Evolutionary conservation across 2,329 filamentous ascomycete species (phyloP).

Genomic region (Hypoxylon sp.): DNA sequence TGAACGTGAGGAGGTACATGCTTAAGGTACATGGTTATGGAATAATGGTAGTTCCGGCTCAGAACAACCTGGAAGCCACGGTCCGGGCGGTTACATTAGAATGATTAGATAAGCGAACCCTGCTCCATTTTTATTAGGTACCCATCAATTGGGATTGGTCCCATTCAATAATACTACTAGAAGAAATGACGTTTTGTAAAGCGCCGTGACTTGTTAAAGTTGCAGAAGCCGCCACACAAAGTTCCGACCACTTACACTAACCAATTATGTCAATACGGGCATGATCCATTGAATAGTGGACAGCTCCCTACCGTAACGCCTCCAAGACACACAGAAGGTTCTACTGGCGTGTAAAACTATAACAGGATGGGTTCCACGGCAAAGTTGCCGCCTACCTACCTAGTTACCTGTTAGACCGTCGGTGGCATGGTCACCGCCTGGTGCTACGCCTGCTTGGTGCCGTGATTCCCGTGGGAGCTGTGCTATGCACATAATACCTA

Average conservation of each 20-base stretch:
- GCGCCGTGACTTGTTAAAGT: conserved; percentile 18
- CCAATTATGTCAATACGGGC: conserved; percentile 24
- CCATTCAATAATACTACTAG: neutral
- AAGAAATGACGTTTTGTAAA: conserved; percentile 24
- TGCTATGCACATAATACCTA: conserved; percentile 3
- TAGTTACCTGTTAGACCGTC: neutral
- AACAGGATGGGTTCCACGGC: conserved; percentile 33
- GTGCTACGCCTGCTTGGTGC: conserved; percentile 12
- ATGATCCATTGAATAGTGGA: neutral
- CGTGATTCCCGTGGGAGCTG: conserved; percentile 35
- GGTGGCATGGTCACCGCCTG: neutral
- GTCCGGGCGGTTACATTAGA: neutral
- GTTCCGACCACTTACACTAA: conserved; percentile 11
- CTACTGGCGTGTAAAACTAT: conserved; percentile 32
- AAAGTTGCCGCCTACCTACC: conserved; percentile 20
- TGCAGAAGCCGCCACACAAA: conserved; percentile 13
- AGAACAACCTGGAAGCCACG: neutral
- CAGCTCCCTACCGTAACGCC: neutral
- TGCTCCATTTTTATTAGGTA: conserved; percentile 1
- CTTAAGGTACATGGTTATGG: neutral
- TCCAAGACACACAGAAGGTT: conserved; percentile 40
- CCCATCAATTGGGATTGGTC: conserved; percentile 16
- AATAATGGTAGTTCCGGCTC: conserved; percentile 14
- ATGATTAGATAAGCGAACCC: conserved; percentile 19
- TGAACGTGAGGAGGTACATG: no score